Percentiles rank a stretch among this genome's conserved stretches.
These are phyloP conservation scores for Prunella vulgaris DNA, from an alignment of 257 asterid genomes.

Conservation along the genomic window DNA sequence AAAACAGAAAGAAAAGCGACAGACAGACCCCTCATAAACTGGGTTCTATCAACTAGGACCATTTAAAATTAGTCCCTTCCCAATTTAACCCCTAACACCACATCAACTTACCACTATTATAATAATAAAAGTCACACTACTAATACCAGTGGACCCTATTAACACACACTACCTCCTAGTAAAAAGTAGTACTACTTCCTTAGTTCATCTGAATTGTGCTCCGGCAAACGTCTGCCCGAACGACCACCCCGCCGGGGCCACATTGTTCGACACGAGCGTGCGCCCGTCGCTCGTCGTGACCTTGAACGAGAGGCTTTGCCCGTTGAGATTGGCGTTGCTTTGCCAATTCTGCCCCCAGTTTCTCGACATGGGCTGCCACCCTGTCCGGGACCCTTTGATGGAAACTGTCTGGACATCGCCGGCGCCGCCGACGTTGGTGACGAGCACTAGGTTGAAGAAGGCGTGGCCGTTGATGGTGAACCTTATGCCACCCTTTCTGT, in stretches of 20 bases:
- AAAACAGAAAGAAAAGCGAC: background rate
- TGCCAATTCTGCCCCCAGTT: conserved; percentile 96
- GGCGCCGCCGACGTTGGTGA: conserved; percentile 83
- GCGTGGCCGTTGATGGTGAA: conserved; percentile 86
- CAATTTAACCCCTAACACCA: conserved; percentile 27
- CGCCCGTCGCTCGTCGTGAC: conserved; percentile 73
- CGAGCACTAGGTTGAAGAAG: conserved; percentile 68
- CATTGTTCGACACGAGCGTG: conserved; percentile 50
- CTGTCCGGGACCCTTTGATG: conserved; percentile 65
- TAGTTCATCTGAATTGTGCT: conserved; percentile 45
- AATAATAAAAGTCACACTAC: conserved; percentile 27
- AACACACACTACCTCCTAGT: background rate
- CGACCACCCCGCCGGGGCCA: conserved; percentile 67
- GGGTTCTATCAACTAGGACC: conserved; percentile 37
- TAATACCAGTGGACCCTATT: conserved; percentile 38
- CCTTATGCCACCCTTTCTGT: conserved; percentile 69
- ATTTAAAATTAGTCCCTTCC: conserved; percentile 44
- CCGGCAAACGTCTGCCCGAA: conserved; percentile 82
- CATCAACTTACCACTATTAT: no score
- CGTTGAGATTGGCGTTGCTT: conserved; percentile 59
- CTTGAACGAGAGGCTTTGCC: conserved; percentile 72
- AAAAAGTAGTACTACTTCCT: no score
- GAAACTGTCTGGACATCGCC: conserved; percentile 71
- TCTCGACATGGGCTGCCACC: conserved; percentile 75
- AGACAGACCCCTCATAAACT: conserved; percentile 22